Conservation (phyloP, 2,329 filamentous ascomycete genomes). For the Macrophomina phaseolina region DNA sequence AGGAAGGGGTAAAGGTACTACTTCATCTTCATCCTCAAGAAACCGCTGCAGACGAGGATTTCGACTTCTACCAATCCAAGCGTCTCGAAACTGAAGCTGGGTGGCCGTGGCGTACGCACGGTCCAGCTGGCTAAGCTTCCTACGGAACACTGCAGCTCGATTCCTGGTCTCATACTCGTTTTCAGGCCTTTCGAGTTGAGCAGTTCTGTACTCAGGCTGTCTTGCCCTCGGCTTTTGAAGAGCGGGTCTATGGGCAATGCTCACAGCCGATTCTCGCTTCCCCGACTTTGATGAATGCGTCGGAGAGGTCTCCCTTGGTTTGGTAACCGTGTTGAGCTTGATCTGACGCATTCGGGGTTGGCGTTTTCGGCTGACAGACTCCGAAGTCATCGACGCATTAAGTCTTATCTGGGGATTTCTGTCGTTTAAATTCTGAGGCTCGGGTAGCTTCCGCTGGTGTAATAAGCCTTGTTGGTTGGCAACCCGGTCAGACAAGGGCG, state of each 20-base stretch:
- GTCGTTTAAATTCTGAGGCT: background rate
- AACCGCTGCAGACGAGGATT: constrained; percentile 43
- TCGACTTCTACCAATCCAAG: constrained; percentile 26
- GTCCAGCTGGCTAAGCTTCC: constrained; percentile 38
- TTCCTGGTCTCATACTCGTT: constrained; percentile 42
- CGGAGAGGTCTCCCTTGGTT: background rate
- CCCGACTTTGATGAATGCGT: background rate
- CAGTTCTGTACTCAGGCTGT: constrained; percentile 37
- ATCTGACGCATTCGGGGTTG: constrained; percentile 11
- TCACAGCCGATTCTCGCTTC: background rate
- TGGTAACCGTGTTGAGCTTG: background rate
- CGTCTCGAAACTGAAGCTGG: constrained; percentile 18
- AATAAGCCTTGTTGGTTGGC: constrained; percentile 33
- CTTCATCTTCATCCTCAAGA: constrained; percentile 40
- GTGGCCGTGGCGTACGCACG: constrained; percentile 33
- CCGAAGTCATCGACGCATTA: background rate
- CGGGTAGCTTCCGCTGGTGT: constrained; percentile 17
- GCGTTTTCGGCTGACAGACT: background rate
- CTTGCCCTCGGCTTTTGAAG: background rate
- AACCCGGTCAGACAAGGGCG: constrained; percentile 32
- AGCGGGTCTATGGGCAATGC: background rate
- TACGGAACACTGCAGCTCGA: constrained; percentile 46
- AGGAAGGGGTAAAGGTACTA: constrained; percentile 28
- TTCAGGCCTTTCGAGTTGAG: constrained; percentile 53
- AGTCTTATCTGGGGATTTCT: no score